Evolutionary conservation across 108 stramenopile genomes (phyloP).

Genomic region (Parmales sp.): DNA sequence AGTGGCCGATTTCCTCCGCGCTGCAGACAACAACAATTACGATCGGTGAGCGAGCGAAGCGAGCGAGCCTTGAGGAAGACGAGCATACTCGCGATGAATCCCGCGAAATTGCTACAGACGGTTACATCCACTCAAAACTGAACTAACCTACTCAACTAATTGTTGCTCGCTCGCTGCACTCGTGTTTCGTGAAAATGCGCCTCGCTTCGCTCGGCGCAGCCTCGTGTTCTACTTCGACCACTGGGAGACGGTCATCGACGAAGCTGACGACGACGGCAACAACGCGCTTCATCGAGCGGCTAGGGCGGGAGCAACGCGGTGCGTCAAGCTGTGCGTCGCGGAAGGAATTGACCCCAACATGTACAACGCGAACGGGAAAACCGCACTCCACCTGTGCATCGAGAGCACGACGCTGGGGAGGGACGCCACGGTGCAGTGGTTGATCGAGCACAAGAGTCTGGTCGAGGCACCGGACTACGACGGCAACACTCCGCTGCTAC

Average conservation of each 20-base stretch:
- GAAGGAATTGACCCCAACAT: background rate
- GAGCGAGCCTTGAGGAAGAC: too few species aligned
- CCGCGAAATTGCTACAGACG: background rate
- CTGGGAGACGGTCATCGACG: too few species aligned
- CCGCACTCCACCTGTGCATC: background rate
- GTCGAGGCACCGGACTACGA: constrained; percentile 3
- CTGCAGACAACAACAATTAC: background rate
- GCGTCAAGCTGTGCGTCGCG: background rate
- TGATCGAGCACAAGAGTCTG: background rate
- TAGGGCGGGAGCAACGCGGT: background rate
- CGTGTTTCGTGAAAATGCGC: too few species aligned
- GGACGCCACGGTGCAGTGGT: background rate
- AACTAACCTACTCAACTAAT: too few species aligned
- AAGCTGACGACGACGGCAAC: constrained; percentile 7
- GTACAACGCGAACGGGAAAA: background rate
- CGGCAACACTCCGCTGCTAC: background rate
- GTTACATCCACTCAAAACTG: background rate
- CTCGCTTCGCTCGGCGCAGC: too few species aligned
- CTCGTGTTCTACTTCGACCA: too few species aligned
- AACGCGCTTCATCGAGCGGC: constrained; percentile 6
- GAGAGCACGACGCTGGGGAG: background rate
- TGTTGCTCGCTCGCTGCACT: too few species aligned
- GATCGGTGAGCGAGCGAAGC: too few species aligned
- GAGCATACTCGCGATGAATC: too few species aligned
- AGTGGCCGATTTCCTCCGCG: background rate